These are phyloP conservation scores for Phialophora expanda DNA, from an alignment of 2,329 filamentous ascomycete genomes.

Conservation along the genomic window DNA sequence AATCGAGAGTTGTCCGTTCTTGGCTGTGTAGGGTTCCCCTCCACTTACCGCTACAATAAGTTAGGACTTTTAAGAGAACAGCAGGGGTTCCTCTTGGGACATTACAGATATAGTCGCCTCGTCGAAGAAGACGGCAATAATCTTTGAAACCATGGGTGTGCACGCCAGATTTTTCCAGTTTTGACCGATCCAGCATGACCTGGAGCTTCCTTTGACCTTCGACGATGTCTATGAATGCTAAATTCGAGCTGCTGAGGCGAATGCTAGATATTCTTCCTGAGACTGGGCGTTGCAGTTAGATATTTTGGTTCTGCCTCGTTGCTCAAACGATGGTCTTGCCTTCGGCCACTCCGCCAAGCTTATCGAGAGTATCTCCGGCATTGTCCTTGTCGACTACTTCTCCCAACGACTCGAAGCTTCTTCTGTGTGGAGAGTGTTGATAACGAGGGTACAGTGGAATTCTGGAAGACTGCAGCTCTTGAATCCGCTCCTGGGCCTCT, in stretches of 20 bases:
- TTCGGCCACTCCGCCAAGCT: constrained; percentile 17
- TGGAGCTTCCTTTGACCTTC: constrained; percentile 76
- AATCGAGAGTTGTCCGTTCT: constrained; percentile 77
- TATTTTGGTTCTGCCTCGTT: constrained; percentile 40
- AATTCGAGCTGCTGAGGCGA: constrained; percentile 73
- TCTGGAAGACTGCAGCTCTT: constrained; percentile 46
- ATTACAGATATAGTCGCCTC: constrained; percentile 82
- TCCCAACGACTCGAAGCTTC: constrained; percentile 42
- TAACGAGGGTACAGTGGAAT: constrained; percentile 28
- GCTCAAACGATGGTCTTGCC: constrained; percentile 31
- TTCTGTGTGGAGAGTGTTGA: constrained; percentile 22
- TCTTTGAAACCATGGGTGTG: constrained; percentile 51
- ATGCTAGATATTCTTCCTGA: constrained; percentile 76
- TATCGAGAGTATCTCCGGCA: neutral
- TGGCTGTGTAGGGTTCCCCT: constrained; percentile 66
- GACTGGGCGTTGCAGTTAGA: constrained; percentile 33
- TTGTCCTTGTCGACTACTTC: constrained; percentile 37
- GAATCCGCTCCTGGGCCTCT: constrained; percentile 46
- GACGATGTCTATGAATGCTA: constrained; percentile 82
- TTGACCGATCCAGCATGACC: constrained; percentile 56
- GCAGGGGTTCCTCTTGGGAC: constrained; percentile 45
- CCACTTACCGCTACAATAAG: constrained; percentile 67
- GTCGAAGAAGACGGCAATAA: constrained; percentile 64
- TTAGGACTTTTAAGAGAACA: constrained; percentile 26
- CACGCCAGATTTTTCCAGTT: constrained; percentile 46